A percentile compares a stretch with the other conserved stretches of the same genome.
phyloP scores from a whole-genome alignment of 148 eudicot genomes.

The Rhododendron mucronatum region DNA sequence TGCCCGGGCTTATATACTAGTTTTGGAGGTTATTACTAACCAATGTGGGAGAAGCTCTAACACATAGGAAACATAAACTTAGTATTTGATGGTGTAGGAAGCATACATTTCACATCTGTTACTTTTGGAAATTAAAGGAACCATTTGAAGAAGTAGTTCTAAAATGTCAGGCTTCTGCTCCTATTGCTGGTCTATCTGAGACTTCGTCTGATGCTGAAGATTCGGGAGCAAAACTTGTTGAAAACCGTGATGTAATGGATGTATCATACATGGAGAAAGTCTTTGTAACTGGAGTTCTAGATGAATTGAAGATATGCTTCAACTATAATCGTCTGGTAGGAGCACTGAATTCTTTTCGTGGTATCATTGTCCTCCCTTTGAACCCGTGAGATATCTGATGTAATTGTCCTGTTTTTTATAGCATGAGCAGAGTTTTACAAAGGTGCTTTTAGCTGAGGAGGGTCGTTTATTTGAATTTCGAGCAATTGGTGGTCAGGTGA shows the following conservation, averaged over 20 bases:
- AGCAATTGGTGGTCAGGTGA: constrained; percentile 95
- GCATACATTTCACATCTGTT: neutral
- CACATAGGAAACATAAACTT: neutral
- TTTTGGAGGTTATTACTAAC: too few relatives aligned
- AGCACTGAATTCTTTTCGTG: constrained; percentile 1
- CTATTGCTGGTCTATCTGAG: constrained; percentile 68
- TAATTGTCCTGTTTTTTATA: constrained; percentile 11
- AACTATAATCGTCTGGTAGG: constrained; percentile 59
- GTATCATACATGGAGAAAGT: constrained; percentile 48
- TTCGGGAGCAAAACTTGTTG: constrained; percentile 38
- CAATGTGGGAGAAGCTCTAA: too few relatives aligned
- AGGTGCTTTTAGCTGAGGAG: constrained; percentile 83
- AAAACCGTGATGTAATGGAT: constrained; percentile 33
- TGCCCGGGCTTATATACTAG: too few relatives aligned
- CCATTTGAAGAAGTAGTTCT: neutral
- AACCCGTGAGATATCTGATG: constrained; percentile 4
- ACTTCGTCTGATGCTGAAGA: constrained; percentile 81
- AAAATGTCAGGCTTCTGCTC: constrained; percentile 61
- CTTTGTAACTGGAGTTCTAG: constrained; percentile 79
- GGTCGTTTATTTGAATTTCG: constrained; percentile 81
- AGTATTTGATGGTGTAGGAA: neutral
- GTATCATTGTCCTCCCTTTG: constrained; percentile 10
- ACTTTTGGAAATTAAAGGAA: neutral
- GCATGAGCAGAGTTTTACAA: constrained; percentile 52
- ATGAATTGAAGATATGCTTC: constrained; percentile 78